Evolutionary conservation across 202 grass and related monocot genomes (phyloP), one percentile per base, ranked within the genome.

Genomic region (Bolboschoenoplectus hybrid): DNA sequence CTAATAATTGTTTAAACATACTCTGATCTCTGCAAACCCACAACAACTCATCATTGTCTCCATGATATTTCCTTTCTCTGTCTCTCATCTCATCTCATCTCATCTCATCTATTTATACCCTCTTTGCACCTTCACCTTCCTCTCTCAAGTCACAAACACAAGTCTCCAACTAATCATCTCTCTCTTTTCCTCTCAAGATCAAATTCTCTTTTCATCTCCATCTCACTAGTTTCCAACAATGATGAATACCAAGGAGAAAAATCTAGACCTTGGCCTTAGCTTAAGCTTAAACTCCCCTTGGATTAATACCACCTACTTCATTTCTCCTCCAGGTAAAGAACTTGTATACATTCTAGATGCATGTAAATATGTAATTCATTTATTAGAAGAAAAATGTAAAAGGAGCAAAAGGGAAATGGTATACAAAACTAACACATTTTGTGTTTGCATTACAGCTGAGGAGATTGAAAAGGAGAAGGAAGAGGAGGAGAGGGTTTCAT

Each of bases 31-130:
- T 84, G 89, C 90, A 90, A 94, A 86, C 82, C 74, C 88, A 85
- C 86, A 88, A 80, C 91, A 92, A 88, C 93, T 94, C 91, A 92
- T 91, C 87, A 91, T 91, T 91, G 91, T 94, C 91, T 87, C 86
- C 93, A 20, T 62, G 73, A 50, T 39, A 41, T 79, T 88, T 83
- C 86, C 92, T 80, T 88, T 56, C 47, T 36, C 26, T 77, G 4
- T 57, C 74, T 78, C 49, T 38, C 43, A 62, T 69, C 36, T 84
- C 17, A 47, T 55, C 88, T 84, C 17, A 47, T 55, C 88, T 92
- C 26, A 26, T 26, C 26, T 26, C 26, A 61, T 61, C 57, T 61
- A 94, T 94, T 91, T 94, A 94, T 89, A 85, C 75, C 90, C 90
- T 17, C 43, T 13, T 39, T 19, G 2, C 41, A 70, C 14, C 52